Evolutionary conservation across 2,329 filamentous ascomycete species (phyloP).

Genomic region (Acarospora socialis): DNA sequence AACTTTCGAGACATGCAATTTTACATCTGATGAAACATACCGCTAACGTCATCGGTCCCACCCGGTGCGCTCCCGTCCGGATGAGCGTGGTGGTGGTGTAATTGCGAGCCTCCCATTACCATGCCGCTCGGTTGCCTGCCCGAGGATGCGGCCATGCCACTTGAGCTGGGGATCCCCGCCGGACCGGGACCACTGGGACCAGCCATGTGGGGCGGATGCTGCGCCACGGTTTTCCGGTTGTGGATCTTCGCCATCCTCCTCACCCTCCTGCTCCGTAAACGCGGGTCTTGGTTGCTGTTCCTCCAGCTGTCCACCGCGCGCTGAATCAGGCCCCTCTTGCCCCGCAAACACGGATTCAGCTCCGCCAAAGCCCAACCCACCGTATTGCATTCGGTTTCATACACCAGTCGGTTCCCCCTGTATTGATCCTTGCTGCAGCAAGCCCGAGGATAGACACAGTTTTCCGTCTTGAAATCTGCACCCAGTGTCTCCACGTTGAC

Average conservation of each 20-base stretch:
- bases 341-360: conserved; percentile 76
- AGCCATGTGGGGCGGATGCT: conserved; percentile 49
- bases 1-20: conserved; percentile 19
- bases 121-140: conserved; percentile 38
- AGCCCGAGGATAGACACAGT: conserved; percentile 92
- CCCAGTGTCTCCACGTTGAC: conserved; percentile 78
- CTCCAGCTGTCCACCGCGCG: conserved; percentile 96
- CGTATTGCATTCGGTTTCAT: conserved; percentile 97
- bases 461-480: conserved; percentile 89
- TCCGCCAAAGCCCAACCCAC: conserved; percentile 99
- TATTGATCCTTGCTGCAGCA: conserved; percentile 95
- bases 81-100: conserved; percentile 65
- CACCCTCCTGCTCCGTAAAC: conserved; percentile 79
- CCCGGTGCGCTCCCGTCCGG: conserved; percentile 51
- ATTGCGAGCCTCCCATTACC: conserved; percentile 51
- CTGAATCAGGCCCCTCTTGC: conserved; percentile 91
- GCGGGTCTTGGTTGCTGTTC: conserved; percentile 94
- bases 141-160: conserved; percentile 39
- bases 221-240: conserved; percentile 59
- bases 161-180: conserved; percentile 47
- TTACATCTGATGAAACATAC: conserved; percentile 98
- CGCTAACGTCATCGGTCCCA: conserved; percentile 70
- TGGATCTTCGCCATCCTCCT: conserved; percentile 93
- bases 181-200: conserved; percentile 47
- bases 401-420: conserved; percentile 84